These are phyloP conservation scores for Aspergillus bombycis DNA, from an alignment of 2,329 filamentous ascomycete species.

Conservation along the genomic window DNA sequence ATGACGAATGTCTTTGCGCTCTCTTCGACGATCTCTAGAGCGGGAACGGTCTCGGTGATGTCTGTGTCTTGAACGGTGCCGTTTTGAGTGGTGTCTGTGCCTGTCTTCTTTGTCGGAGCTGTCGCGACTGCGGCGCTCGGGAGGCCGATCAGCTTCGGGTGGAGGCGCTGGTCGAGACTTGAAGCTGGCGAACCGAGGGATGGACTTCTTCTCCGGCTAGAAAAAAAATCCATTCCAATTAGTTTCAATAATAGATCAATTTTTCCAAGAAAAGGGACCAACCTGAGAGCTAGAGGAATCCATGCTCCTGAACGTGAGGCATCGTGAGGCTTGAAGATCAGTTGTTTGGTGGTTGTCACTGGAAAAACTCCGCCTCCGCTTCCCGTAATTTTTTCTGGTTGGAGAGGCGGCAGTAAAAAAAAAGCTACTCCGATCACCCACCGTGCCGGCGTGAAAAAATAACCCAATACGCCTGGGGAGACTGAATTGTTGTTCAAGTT, in stretches of 20 bases:
- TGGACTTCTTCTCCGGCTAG: slow-evolving; percentile 41
- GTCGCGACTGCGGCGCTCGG: slow-evolving; percentile 24
- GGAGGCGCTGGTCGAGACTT: slow-evolving; percentile 52
- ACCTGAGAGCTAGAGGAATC: slow-evolving; percentile 40
- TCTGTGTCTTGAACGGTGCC: slow-evolving; percentile 23
- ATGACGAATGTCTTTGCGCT: slow-evolving; percentile 18
- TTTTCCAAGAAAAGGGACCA: slow-evolving; percentile 15
- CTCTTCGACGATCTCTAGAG: slow-evolving; percentile 23
- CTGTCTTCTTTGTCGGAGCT: slow-evolving; percentile 25
- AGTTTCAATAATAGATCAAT: not conserved
- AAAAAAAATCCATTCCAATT: not conserved
- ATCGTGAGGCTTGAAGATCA: slow-evolving; percentile 11
- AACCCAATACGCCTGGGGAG: not conserved
- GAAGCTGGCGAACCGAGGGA: slow-evolving; percentile 78
- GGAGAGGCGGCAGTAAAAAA: slow-evolving; percentile 33
- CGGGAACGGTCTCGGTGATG: slow-evolving; percentile 29
- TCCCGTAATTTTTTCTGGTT: slow-evolving; percentile 24
- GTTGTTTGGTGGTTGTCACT: slow-evolving; percentile 13
- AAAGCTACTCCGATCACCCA: slow-evolving; percentile 31
- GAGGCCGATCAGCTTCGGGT: slow-evolving; percentile 25
- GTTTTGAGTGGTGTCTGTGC: slow-evolving; percentile 25
- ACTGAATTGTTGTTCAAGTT: slow-evolving; percentile 3
- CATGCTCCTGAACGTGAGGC: slow-evolving; percentile 35
- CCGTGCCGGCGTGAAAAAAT: not conserved
- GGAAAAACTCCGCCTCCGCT: slow-evolving; percentile 31